Evolutionary conservation across 768 basidiomycete species (phyloP), one percentile per base, ranked within the genome.

Genomic region (Multifurca ochricompacta): DNA sequence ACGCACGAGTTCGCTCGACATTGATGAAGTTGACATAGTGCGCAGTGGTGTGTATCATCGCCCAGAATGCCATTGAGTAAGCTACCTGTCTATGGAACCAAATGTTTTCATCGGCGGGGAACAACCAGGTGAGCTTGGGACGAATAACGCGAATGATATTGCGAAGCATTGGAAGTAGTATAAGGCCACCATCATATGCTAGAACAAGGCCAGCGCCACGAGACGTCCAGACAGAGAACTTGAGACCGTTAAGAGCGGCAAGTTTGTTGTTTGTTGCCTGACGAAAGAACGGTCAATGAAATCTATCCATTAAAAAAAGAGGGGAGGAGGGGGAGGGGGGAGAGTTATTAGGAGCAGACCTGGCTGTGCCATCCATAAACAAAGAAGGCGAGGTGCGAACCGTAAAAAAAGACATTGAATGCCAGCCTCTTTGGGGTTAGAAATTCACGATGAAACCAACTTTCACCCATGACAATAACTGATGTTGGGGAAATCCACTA

Each of bases 41-140:
- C 8, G 91, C 87, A 4, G 92, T 94, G 5, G 88, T 87, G 70
- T 97, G 93, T 0, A 95, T 85, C 78, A 91, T 85, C 8, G 87
- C 72, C 85, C 87, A 94, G 73, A 95, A 93, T 3, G 90, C 85
- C 80, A 94, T 83, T 6, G 87, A 88, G 68, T 96, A 97, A 16
- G 93, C 93, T 40, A 95, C 88, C 66, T 94, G 91, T 53, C 91
- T 76, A 69, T 96, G 92, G 77, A 88, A 92, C 93, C 92, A 94
- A 65, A 95, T 86, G 62, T 90, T 91, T 73, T 95, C 92, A 68
- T 97, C 93, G 54, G 87, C 85, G 14, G 92, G 92, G 74, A 95
- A 83, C 52, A 88, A 71, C 80, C 87, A 86, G n/a, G 80, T 70
- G 42, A 95, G 64, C 61, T 74, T 80, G 18, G 92, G 93, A 32